Percentiles rank a stretch among this genome's conserved stretches.
phyloP scores from a whole-genome alignment of 371 early-diverging fungal species.

The Apophysomyces trapeziformis region DNA sequence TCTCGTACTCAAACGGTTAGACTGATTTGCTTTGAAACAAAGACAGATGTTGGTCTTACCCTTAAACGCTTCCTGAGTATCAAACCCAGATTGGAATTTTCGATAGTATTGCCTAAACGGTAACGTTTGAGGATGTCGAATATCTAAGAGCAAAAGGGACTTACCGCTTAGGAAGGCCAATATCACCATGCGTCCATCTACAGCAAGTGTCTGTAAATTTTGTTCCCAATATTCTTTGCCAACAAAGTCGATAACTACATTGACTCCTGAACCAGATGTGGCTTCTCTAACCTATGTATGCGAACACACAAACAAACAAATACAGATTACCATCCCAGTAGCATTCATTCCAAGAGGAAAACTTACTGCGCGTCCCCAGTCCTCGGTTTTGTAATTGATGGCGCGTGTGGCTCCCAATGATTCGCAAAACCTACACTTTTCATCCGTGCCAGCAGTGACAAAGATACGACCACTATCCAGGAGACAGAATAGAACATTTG shows the following conservation, averaged over 20 bases:
- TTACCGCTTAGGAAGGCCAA: slow-evolving; percentile 67
- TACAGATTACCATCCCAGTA: slow-evolving; percentile 26
- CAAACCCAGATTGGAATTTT: slow-evolving; percentile 51
- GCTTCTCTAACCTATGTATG: slow-evolving; percentile 46
- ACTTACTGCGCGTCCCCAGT: slow-evolving; percentile 39
- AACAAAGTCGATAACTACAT: slow-evolving; percentile 74
- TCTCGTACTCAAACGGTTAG: too few relatives aligned
- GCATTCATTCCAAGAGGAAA: too few relatives aligned
- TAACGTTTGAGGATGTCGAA: background rate
- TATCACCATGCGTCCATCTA: slow-evolving; percentile 78
- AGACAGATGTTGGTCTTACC: slow-evolving; percentile 30
- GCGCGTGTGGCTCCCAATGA: slow-evolving; percentile 72
- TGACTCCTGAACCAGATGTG: slow-evolving; percentile 70
- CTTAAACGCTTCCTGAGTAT: slow-evolving; percentile 70
- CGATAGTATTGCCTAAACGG: slow-evolving; percentile 43
- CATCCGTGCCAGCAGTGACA: slow-evolving; percentile 70
- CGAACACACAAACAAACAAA: background rate
- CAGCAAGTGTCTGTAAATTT: slow-evolving; percentile 66
- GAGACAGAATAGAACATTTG: background rate
- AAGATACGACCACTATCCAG: slow-evolving; percentile 51
- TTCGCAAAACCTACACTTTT: slow-evolving; percentile 70
- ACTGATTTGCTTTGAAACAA: background rate
- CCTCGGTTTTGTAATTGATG: slow-evolving; percentile 75
- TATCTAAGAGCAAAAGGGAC: background rate
- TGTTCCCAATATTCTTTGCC: slow-evolving; percentile 69